Evolutionary conservation across 352 stramenopile genomes (phyloP), one percentile per base, ranked within the genome.

Genomic region (Globisporangium ultimum): DNA sequence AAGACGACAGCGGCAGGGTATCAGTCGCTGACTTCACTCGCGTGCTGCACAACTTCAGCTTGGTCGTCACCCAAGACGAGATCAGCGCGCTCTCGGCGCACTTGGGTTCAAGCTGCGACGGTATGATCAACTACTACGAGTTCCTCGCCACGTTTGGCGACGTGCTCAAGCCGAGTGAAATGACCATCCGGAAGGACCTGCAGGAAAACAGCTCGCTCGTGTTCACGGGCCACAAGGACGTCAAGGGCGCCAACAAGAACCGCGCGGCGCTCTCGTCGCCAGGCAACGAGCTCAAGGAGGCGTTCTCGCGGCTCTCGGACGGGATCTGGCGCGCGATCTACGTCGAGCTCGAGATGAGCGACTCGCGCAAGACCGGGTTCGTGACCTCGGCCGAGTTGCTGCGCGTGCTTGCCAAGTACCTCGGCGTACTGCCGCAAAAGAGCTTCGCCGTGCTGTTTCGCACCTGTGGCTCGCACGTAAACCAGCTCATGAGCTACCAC

Each of bases 401-500:
- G 12, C 76, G 70, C 14, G 81, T 91, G 40, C 66, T 91, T 2
- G 60, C 38, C 52, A 86, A 87, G 71, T 80, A 89, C 53, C 64
- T 91, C 0, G 79, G 82, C 2, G 70, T 81, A 0, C 61, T 91
- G 15, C 78, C 79, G 10, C 72, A 72, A 15, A 65, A 71, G 12
- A 68, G 87, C 69, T 88, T 85, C 22, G 55, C 63, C 13, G 71
- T 70, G 5, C 68, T 91, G 5, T 91, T 89, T 43, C 79, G 82
- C 5, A 66, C 74, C 1, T 91, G 82, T 49, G 82, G 82, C 0
- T 88, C 77, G 53, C 71, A 89, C 51, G 64, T 70, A 10, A 78
- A 88, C 43, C 70, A 89, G 55, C 66, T 91, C 32, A 85, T 89
- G 74, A 81, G 83, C 69, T 91, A 91, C 55, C 62, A 74, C 8